Evolutionary conservation across 2,329 filamentous ascomycete species (phyloP).

Genomic region (Bipolaris gigantea): DNA sequence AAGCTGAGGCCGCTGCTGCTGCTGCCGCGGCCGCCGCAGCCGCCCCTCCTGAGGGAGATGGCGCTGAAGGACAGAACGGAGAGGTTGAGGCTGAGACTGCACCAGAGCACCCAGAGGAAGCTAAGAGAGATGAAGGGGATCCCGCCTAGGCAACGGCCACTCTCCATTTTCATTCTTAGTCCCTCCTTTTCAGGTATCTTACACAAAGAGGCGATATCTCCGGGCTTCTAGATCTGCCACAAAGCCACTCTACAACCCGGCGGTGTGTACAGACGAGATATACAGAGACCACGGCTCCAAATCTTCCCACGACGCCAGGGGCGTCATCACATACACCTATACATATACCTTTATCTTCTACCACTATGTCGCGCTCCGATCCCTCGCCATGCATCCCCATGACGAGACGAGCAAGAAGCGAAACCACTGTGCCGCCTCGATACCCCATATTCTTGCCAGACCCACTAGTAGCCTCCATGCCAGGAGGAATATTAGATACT

Average conservation of each 20-base stretch:
- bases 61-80: constrained; percentile 30
- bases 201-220: constrained; percentile 29
- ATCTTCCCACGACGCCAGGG: constrained; percentile 5
- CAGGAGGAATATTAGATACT: not conserved
- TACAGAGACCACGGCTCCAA: constrained; percentile 3
- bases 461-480: not conserved
- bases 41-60: constrained; percentile 25
- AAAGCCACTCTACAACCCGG: constrained; percentile 25
- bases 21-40: constrained; percentile 17
- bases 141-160: constrained; percentile 33
- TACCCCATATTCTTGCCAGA: not conserved
- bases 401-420: constrained; percentile 14
- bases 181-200: not conserved
- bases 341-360: not conserved
- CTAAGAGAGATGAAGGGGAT: constrained; percentile 42
- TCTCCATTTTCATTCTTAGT: constrained; percentile 15
- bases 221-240: constrained; percentile 21
- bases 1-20: constrained; percentile 37
- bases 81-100: constrained; percentile 16
- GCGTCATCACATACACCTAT: not conserved
- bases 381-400: constrained; percentile 2
- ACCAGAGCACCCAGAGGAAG: constrained; percentile 29
- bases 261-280: constrained; percentile 32
- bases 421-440: too few species aligned
- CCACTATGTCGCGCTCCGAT: not conserved